Conservation (phyloP, 257 asterid species). For the Datura wrightii region DNA sequence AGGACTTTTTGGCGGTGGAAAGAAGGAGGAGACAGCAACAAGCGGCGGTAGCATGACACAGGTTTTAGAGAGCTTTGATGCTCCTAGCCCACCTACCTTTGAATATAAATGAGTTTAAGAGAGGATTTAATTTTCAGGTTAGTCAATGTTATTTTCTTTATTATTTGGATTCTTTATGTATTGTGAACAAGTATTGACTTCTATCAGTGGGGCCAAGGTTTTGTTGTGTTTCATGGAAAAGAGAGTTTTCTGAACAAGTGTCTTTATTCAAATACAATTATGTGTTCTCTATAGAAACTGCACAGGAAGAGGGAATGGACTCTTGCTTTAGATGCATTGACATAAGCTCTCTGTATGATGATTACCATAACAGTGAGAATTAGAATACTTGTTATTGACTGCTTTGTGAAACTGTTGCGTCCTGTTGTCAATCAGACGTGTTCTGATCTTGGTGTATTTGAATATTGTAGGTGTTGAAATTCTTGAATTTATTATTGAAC, state of each 20-base stretch:
- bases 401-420: neutral
- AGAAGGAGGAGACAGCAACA: conserved; percentile 52
- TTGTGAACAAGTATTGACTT: neutral
- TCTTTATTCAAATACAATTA: neutral
- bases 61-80: conserved; percentile 93
- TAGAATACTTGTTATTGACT: neutral
- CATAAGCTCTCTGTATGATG: neutral
- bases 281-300: neutral
- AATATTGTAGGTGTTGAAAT: neutral
- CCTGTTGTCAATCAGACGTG: neutral
- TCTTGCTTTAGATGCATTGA: neutral
- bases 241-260: neutral
- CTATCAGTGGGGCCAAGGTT: neutral
- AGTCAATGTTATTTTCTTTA: neutral
- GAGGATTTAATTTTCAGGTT: conserved; percentile 10
- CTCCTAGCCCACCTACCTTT: conserved; percentile 87
- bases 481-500: neutral
- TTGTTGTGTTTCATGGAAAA: neutral
- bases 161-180: neutral
- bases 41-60: conserved; percentile 73
- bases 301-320: neutral
- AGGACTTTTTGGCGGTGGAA: conserved; percentile 68
- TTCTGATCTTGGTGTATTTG: conserved; percentile 8
- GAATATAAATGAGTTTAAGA: conserved; percentile 66
- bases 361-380: neutral